These are phyloP conservation scores for Sporothrix pseudoabietina DNA, from an alignment of 2,329 filamentous ascomycete genomes.

Conservation along the genomic window DNA sequence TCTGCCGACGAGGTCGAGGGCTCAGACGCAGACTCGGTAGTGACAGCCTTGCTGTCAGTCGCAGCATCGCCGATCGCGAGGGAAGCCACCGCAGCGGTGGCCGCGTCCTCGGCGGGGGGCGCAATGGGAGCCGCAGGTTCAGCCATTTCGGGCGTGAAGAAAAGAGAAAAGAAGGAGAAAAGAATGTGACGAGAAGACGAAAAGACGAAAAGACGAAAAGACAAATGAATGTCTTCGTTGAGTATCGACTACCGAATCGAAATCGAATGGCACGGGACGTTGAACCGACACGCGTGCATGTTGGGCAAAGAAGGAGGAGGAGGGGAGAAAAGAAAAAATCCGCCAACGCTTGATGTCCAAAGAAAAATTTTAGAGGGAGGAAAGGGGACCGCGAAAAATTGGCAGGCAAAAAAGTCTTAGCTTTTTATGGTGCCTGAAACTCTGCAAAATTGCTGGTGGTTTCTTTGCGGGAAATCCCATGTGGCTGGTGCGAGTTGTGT, in stretches of 20 bases:
- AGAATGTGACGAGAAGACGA: background rate
- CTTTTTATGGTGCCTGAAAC: conserved; percentile 15
- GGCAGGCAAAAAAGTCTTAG: conserved; percentile 18
- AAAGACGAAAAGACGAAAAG: background rate
- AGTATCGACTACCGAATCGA: conserved; percentile 26
- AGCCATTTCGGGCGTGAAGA: conserved; percentile 27
- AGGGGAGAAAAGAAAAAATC: background rate
- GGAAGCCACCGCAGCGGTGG: conserved; percentile 29
- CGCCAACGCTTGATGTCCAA: conserved; percentile 10
- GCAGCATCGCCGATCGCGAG: conserved; percentile 30
- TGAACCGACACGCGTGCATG: conserved; percentile 31
- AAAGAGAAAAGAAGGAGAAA: background rate
- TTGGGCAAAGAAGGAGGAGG: conserved; percentile 27
- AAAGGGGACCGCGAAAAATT: conserved; percentile 21
- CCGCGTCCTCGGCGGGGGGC: conserved; percentile 27
- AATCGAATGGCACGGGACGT: conserved; percentile 30
- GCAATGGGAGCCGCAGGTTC: conserved; percentile 11
- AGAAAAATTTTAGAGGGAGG: conserved; percentile 19
- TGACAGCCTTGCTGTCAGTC: background rate
- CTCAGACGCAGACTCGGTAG: background rate
- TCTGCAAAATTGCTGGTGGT: no score
- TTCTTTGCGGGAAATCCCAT: background rate
- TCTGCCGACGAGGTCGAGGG: background rate
- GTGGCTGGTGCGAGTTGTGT: conserved; percentile 15
- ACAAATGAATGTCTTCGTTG: background rate